Conservation (phyloP, 768 basidiomycete genomes). For the Trametes cinnabarina region DNA sequence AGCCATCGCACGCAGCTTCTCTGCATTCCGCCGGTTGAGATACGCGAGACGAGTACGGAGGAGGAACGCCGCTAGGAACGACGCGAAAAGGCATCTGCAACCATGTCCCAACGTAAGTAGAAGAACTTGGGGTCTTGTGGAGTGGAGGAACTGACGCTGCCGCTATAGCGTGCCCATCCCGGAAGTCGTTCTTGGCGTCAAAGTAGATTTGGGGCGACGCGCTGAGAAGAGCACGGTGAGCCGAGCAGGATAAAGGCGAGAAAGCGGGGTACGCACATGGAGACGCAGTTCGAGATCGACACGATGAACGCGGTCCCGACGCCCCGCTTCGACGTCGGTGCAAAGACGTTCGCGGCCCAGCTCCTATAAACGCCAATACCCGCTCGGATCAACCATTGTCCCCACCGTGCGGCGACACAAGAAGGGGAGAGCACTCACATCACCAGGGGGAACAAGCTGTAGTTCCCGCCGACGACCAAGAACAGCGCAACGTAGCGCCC, state of each 20-base stretch:
- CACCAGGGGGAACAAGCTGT: slow-evolving; percentile 55
- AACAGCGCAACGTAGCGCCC: slow-evolving; percentile 59
- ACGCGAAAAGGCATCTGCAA: slow-evolving; percentile 45
- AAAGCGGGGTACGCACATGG: slow-evolving; percentile 40
- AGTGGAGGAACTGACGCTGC: slow-evolving; percentile 38
- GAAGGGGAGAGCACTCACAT: slow-evolving; percentile 39
- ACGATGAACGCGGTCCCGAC: slow-evolving; percentile 61
- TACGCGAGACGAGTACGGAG: slow-evolving; percentile 44
- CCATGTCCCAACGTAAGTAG: no score
- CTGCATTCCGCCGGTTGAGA: slow-evolving; percentile 43
- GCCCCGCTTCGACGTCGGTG: slow-evolving; percentile 58
- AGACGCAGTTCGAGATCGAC: slow-evolving; percentile 56
- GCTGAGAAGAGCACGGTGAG: slow-evolving; percentile 26
- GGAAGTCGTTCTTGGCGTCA: slow-evolving; percentile 47
- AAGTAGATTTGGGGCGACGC: slow-evolving; percentile 59
- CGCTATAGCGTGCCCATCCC: slow-evolving; percentile 56
- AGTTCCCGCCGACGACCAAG: slow-evolving; percentile 54
- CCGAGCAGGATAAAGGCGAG: not conserved
- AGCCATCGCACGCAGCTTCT: slow-evolving; percentile 27
- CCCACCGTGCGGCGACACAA: not conserved
- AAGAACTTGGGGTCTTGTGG: no score
- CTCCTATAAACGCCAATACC: slow-evolving; percentile 37
- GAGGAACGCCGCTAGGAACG: slow-evolving; percentile 41
- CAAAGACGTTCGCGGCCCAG: slow-evolving; percentile 59
- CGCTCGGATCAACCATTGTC: not conserved